Percentiles rank a stretch among this genome's conserved stretches.
Conservation (phyloP, 2,329 filamentous ascomycete species). For the Didymella pomorum region DNA sequence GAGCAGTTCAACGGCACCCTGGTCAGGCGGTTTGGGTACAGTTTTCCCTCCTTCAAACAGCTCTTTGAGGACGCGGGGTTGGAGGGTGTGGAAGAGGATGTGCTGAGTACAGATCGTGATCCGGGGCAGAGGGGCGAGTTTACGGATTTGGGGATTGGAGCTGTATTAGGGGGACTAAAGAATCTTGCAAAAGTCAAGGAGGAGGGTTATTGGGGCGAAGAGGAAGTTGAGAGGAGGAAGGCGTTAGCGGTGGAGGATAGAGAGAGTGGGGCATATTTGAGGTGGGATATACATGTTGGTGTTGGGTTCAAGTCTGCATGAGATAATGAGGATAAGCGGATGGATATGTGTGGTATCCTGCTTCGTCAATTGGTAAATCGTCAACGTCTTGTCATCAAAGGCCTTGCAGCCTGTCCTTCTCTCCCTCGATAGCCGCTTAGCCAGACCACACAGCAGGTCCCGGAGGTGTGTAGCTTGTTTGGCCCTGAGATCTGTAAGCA, state of each 20-base stretch:
- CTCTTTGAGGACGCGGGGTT: constrained; percentile 33
- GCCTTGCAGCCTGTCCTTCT: not conserved
- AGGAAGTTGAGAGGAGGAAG: constrained; percentile 31
- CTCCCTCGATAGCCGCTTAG: not conserved
- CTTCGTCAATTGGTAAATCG: not conserved
- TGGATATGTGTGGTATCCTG: not conserved
- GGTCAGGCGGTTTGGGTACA: constrained; percentile 34
- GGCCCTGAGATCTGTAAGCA: constrained; percentile 2
- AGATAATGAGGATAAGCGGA: not conserved
- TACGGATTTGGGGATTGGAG: constrained; percentile 40
- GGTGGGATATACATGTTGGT: constrained; percentile 43
- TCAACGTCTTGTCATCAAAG: not conserved
- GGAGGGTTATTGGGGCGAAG: constrained; percentile 36
- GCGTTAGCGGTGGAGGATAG: constrained; percentile 31
- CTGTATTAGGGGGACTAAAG: constrained; percentile 36
- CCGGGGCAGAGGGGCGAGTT: constrained; percentile 35
- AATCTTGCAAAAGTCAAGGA: constrained; percentile 33
- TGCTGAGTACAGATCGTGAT: constrained; percentile 38
- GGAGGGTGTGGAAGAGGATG: constrained; percentile 33
- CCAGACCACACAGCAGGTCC: constrained; percentile 44
- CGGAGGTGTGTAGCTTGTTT: constrained; percentile 39
- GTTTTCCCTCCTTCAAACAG: constrained; percentile 31
- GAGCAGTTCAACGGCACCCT: constrained; percentile 33
- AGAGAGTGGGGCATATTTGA: constrained; percentile 38
- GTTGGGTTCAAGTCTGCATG: constrained; percentile 32